Base-by-base conservation (phyloP, 2,329 filamentous ascomycete genomes). In the Alternaria brassicae region DNA sequence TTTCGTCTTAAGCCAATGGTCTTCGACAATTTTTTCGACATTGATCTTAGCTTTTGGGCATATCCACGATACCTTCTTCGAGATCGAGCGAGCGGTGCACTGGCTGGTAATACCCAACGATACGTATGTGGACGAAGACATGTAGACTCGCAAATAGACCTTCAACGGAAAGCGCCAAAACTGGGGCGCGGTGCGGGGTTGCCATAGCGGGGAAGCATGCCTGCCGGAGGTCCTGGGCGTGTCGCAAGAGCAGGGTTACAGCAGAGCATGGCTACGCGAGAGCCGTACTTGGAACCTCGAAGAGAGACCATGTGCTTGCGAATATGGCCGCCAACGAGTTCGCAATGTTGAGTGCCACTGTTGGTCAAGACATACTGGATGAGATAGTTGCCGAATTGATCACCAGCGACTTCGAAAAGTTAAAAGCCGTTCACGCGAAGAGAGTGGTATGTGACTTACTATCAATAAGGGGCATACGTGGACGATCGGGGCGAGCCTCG, bases 271-370 rank as follows among this genome's bases (percentile, higher is more conserved):
- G 95, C 95, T 63, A 99, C 95, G 58, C 95, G 92, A 60, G 95
- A 99, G 61, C 95, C 95, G 77, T 98, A 99, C 79, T 99, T 99
- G 74, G 95, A 98, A 57, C 95, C 95, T 61, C 95, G 91, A 48
- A 99, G 90, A 56, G 95, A 99, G 8, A 99, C 95, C 95, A 99
- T 99, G 79, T 99, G 95, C 86, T 98, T 98, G 70, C 86, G 91
- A 71, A 99, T 96, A 75, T 99, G 95, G 56, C 89, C 89, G 47
- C 93, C 93, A 66, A 99, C 95, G 66, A 96, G 83, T 76, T 99
- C 96, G 58, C 93, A 91, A 77, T 98, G 95, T 77, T 96, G 92
- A 54, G 90, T 84, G 58, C 89, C 88, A 61, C 92, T 90, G 76
- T 97, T 91, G 70, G 92, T 93, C 73, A 99, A 84, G 73, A 99